A percentile compares a stretch with the other conserved stretches of the same genome.
Conservation (phyloP, 169 alveolate genomes). For the Plasmodium ovale region DNA sequence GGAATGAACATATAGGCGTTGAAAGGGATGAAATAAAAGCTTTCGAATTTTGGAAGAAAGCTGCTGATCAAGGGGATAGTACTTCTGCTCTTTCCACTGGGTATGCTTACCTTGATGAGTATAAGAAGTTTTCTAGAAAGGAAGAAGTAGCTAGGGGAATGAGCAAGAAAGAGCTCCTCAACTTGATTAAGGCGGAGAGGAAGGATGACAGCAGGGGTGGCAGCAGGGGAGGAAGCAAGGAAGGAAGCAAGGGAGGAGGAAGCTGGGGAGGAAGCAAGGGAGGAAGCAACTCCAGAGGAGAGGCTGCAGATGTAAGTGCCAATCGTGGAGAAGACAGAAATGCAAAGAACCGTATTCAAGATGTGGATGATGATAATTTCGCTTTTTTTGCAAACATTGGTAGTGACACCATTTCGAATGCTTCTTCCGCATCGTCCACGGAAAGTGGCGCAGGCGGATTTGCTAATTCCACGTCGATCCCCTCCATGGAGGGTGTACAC, state of each 20-base stretch:
- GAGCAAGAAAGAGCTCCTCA: constrained; percentile 23
- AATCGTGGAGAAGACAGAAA: neutral
- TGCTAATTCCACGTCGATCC: neutral
- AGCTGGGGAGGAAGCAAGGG: neutral
- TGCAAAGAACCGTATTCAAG: neutral
- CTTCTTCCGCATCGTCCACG: neutral
- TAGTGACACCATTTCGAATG: neutral
- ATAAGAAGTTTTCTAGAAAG: constrained; percentile 55
- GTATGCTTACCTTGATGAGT: constrained; percentile 78
- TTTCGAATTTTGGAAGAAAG: constrained; percentile 86
- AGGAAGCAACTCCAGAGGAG: neutral
- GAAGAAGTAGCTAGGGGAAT: constrained; percentile 29
- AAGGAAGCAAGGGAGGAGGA: neutral
- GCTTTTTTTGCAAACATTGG: no score
- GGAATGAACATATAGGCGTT: constrained; percentile 85
- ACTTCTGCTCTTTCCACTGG: constrained; percentile 91
- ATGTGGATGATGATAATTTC: neutral
- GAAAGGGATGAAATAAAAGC: constrained; percentile 87
- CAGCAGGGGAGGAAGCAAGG: neutral
- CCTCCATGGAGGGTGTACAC: neutral
- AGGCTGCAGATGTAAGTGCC: no score
- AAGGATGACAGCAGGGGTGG: neutral
- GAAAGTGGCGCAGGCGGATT: neutral
- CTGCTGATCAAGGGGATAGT: constrained; percentile 91
- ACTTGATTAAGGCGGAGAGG: constrained; percentile 19